phyloP scores from a whole-genome alignment of 176 grass and related monocot species.

The Chrysopogon serrulatus region DNA sequence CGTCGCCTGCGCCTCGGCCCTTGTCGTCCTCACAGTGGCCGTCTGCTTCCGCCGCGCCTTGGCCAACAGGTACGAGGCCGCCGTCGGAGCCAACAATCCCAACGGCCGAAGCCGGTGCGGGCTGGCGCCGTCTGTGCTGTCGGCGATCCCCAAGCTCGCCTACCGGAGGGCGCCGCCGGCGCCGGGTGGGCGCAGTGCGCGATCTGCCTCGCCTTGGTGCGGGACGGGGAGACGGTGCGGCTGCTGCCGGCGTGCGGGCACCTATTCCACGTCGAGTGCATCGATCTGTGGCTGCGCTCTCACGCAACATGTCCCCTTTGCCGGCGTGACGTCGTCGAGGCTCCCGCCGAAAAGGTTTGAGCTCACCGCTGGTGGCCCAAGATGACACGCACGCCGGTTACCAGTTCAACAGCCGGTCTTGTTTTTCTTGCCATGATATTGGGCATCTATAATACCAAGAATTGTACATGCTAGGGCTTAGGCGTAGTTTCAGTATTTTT shows the following conservation, averaged over 20 bases:
- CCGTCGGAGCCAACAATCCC: background rate
- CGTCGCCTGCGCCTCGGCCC: constrained; percentile 20
- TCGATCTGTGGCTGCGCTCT: constrained; percentile 55
- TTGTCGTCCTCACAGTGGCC: constrained; percentile 29
- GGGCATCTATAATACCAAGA: background rate
- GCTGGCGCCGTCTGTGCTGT: constrained; percentile 29
- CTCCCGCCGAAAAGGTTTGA: background rate
- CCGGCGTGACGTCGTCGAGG: constrained; percentile 31
- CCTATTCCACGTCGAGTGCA: constrained; percentile 54
- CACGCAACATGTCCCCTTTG: constrained; percentile 57
- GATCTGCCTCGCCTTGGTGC: constrained; percentile 44
- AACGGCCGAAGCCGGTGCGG: background rate
- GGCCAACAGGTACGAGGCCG: background rate
- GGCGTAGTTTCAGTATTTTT: background rate
- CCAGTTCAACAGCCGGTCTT: too few relatives aligned
- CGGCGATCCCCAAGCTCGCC: constrained; percentile 33
- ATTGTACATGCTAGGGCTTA: background rate
- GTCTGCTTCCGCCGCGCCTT: constrained; percentile 27
- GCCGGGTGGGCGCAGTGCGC: constrained; percentile 41
- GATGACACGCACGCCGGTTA: background rate
- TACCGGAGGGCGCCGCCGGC: background rate
- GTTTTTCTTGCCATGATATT: background rate
- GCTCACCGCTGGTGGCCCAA: background rate
- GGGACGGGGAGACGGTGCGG: constrained; percentile 39
- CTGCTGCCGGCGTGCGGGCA: constrained; percentile 48